phyloP scores from a whole-genome alignment of 1,284 basidiomycete species.

The Cutaneotrichosporon sp. region DNA sequence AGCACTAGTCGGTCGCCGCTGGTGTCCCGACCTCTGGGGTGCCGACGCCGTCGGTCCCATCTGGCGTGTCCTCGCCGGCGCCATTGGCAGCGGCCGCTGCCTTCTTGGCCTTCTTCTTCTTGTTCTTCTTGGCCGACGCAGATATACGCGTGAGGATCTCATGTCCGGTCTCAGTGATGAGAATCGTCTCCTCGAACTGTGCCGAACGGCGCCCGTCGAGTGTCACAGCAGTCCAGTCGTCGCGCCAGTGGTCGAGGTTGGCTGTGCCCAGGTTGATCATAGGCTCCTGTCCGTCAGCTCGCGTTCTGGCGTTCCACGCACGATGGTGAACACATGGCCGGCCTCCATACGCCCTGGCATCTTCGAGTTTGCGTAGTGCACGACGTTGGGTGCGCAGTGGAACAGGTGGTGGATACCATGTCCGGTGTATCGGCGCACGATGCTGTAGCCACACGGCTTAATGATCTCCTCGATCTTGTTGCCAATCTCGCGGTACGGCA shows the following conservation, averaged over 20 bases:
- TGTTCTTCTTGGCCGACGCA: slow-evolving; percentile 38
- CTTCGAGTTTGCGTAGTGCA: slow-evolving; percentile 50
- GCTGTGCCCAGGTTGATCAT: slow-evolving; percentile 83
- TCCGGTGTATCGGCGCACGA: slow-evolving; percentile 82
- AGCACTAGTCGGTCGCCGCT: slow-evolving; percentile 14
- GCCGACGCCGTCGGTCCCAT: slow-evolving; percentile 11
- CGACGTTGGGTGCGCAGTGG: slow-evolving; percentile 48
- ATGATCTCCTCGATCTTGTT: slow-evolving; percentile 68
- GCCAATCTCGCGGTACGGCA: slow-evolving; percentile 61
- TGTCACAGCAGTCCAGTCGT: slow-evolving; percentile 89
- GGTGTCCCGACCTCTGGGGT: slow-evolving; percentile 22
- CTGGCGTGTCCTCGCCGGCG: slow-evolving; percentile 4
- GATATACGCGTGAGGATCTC: slow-evolving; percentile 71
- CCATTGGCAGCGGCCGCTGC: slow-evolving; percentile 16
- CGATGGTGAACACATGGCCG: slow-evolving; percentile 51
- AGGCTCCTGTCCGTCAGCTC: slow-evolving; percentile 50
- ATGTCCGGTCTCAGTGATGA: slow-evolving; percentile 86
- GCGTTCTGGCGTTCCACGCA: slow-evolving; percentile 11
- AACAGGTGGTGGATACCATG: slow-evolving; percentile 78
- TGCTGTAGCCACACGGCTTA: slow-evolving; percentile 70
- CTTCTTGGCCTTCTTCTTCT: slow-evolving; percentile 36
- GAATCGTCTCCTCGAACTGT: slow-evolving; percentile 89
- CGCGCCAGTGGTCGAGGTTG: slow-evolving; percentile 45
- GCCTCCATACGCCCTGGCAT: slow-evolving; percentile 50
- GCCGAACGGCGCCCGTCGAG: slow-evolving; percentile 79